These are phyloP conservation scores for Phytophthora ohioensis DNA, from an alignment of 352 stramenopile species.

Conservation along the genomic window DNA sequence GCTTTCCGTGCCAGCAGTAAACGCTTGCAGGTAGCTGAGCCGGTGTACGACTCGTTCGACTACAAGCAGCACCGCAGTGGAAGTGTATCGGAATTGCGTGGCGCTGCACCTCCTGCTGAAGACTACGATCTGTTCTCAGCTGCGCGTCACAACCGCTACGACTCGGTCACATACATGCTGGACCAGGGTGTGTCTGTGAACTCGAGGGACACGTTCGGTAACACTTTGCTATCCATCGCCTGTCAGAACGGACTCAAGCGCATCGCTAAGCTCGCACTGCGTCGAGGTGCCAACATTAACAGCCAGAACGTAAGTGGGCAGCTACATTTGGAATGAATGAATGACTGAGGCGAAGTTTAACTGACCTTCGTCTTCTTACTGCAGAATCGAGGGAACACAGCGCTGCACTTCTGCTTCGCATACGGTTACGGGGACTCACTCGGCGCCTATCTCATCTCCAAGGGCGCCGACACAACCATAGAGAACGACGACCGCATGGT, in stretches of 20 bases:
- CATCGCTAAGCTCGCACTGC: constrained; percentile 87
- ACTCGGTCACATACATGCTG: constrained; percentile 88
- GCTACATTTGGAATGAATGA: neutral
- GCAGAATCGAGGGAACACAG: constrained; percentile 86
- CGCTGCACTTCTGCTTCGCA: constrained; percentile 92
- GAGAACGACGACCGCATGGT: constrained; percentile 69
- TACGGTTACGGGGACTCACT: constrained; percentile 91
- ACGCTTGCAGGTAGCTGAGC: constrained; percentile 16
- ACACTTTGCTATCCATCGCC: constrained; percentile 88
- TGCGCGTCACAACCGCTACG: constrained; percentile 82
- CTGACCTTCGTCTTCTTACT: constrained; percentile 4
- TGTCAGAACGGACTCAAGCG: constrained; percentile 94
- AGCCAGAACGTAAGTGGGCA: constrained; percentile 67
- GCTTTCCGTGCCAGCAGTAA: constrained; percentile 37
- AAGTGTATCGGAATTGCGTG: constrained; percentile 21
- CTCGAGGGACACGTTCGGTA: constrained; percentile 78
- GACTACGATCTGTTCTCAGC: constrained; percentile 91
- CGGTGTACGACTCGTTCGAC: constrained; percentile 34
- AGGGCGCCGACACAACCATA: constrained; percentile 81
- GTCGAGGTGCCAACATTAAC: constrained; percentile 90
- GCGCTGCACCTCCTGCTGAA: constrained; percentile 28
- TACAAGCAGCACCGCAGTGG: constrained; percentile 41
- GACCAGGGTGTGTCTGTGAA: constrained; percentile 87
- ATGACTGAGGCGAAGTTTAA: neutral
- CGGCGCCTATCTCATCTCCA: constrained; percentile 89